Evolutionary conservation across 305 asterid genomes (phyloP), one percentile per base, ranked within the genome.

Genomic region (Fraxinus albicans): DNA sequence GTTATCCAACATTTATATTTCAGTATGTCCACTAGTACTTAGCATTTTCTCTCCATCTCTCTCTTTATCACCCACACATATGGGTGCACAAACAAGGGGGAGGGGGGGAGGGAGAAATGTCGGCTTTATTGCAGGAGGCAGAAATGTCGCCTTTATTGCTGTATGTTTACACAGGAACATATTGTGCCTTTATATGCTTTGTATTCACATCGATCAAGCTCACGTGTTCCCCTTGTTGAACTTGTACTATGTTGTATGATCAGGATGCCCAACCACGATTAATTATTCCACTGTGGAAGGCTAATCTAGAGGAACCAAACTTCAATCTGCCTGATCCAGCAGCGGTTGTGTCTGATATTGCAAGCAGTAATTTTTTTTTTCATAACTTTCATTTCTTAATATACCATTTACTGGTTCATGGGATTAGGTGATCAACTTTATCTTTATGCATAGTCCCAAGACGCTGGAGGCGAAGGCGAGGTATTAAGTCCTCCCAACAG

Each of bases 211-310:
- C 15, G 9, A 42, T 17, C 40, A 81, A 75, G 55, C n/a, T 12
- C 55, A 44, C 0, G 8, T 29, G 65, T 27, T 33, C 40, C 81
- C 40, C 25, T 40, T 79, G 65, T 81, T 88, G 53, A 50, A 81
- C 77, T 79, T 60, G 9, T 35, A 53, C n/a, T 58, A 78, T 77
- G 69, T 73, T 86, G 83, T 67, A 29, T 19, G 15, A 87, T 70
- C 92, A 96, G 99, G 98, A 94, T 89, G 93, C 97, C 21, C 93
- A 92, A 81, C 98, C 98, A 9, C 96, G 97, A 82, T 89, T 90
- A 5, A 84, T 96, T 76, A 42, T 93, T 86, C 91, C 97, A 77
- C 90, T 96, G 58, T 96, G 98, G 98, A 96, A 94, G 89, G 97
- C 98, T 87, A 94, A 91, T 85, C 88, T 96, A 90, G 98, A 88